Evolutionary conservation across 108 stramenopile genomes (phyloP), one percentile per base, ranked within the genome.

Genomic region (Fistulifera solaris): DNA sequence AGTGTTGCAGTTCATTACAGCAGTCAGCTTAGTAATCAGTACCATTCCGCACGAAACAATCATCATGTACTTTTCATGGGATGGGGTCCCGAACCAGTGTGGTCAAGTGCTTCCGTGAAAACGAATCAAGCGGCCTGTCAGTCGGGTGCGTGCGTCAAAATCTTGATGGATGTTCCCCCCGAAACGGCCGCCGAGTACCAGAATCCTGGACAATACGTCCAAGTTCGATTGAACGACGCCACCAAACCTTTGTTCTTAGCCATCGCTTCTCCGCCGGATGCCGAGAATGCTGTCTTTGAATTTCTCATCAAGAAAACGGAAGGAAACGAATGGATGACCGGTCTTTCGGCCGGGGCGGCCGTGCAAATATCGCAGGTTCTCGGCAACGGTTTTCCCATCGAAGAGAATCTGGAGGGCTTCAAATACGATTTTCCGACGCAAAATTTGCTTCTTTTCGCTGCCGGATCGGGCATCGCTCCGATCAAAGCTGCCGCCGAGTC

Each of bases 361-460:
- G 39, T 96, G 16, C 65, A 77, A 35, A 55, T 93, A 18, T 91
- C 89, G 13, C 82, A 90, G 61, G 87, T 93, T 27, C 73, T 94
- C 76, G 95, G 95, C 17, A 62, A 62, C 8, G 95, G 95, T 2
- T 96, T 87, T 62, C 78, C 81, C 49, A 78, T 91, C 40, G 66
- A 71, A 52, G 90, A 94, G 47, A 74, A 90, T 41, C 54, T 93
- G 17, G 86, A 88, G 23, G 73, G 78, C 14, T 81, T 80, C 77
- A 94, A 96, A 54, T 91, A 84, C 58, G 95, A 94, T 65, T 96
- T 93, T 49, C 91, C 95, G 40, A 74, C 82, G 0, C 89, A 91
- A 56, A 94, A 93, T 54, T 28, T 93, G 1, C 53, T 96, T 2
- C 61, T 96, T 27, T 81, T 93, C 42, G 93, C 87, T 10, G 73